Evolutionary conservation across 768 basidiomycete species (phyloP), one percentile per base, ranked within the genome.

Genomic region (Kondoa malvinella): DNA sequence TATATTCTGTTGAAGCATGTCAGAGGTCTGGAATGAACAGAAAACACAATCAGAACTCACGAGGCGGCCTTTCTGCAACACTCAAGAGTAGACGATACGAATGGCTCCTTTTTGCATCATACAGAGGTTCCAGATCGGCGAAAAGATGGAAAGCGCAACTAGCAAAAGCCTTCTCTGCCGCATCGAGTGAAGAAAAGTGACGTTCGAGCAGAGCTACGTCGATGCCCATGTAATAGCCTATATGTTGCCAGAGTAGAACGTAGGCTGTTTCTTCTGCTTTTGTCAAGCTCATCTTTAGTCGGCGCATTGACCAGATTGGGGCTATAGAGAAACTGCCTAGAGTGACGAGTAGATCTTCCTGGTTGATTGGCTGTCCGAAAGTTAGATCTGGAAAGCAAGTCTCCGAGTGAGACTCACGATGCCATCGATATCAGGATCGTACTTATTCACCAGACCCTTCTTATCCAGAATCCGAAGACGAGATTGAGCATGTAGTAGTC

Each of bases 171-270:
- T 66, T 66, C 17, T 70, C 70, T 27, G 74, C 71, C 2, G 65
- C n/a, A 14, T 68, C 57, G 30, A 68, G 68, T 1, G n/a, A 4
- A 61, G 64, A 65, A 67, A 75, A 77, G 65, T 72, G 71, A 0
- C 56, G 34, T 3, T 27, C 2, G 2, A 77, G 70, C 16, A 73
- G 70, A 8, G 62, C 17, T 25, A 75, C 71, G 14, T 66, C 56
- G 64, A 77, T 74, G 25, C 77, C 77, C 65, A 77, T 73, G 70
- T 76, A 77, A 71, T 72, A 77, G 71, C 77, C 77, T 25, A 77
- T 70, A 69, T 77, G 76, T 25, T 74, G 64, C 77, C 77, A 77
- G 2, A 68, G 68, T 0, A 69, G 68, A 14, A 76, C 69, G 64
- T 76, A 77, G 0, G 75, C 72, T 0, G 31, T 33, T 29, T 73